Percentiles rank a stretch among this genome's conserved stretches.
phyloP scores from a whole-genome alignment of 2,329 filamentous ascomycete genomes.

The Ascochyta viciae-villosae region DNA sequence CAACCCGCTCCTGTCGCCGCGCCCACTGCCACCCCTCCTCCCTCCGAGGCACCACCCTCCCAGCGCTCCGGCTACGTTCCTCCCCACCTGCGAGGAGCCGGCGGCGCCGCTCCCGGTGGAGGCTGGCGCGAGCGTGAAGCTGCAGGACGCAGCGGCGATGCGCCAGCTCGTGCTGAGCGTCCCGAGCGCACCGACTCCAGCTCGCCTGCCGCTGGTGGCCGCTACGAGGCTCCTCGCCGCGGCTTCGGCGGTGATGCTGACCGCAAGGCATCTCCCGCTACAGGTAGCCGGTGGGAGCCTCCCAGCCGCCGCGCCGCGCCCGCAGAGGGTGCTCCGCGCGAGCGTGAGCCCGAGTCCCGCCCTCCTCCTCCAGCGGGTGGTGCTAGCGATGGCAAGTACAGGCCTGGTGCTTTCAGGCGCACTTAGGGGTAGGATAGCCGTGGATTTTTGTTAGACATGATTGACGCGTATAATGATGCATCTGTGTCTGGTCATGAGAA shows the following conservation, averaged over 20 bases:
- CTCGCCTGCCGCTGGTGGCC: conserved; percentile 40
- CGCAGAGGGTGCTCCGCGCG: conserved; percentile 28
- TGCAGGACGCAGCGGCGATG: conserved; percentile 38
- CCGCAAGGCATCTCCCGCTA: conserved; percentile 42
- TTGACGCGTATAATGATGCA: conserved; percentile 15
- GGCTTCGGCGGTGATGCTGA: conserved; percentile 42
- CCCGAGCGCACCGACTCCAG: conserved; percentile 6
- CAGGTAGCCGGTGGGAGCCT: conserved; percentile 40
- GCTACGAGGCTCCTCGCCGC: conserved; percentile 39
- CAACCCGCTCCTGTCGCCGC: conserved; percentile 37
- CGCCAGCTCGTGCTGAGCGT: conserved; percentile 37
- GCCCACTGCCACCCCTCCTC: conserved; percentile 43
- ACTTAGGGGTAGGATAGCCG: conserved; percentile 15
- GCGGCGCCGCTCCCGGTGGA: conserved; percentile 38
- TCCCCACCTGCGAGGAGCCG: conserved; percentile 51
- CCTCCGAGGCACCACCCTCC: conserved; percentile 42
- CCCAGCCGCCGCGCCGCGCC: conserved; percentile 35
- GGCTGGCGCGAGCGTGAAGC: conserved; percentile 49
- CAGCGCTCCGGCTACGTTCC: conserved; percentile 56
- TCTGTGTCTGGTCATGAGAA: conserved; percentile 12
- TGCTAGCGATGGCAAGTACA: conserved; percentile 49
- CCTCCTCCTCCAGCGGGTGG: conserved; percentile 35
- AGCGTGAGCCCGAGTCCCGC: conserved; percentile 35
- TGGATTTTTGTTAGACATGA: conserved; percentile 19
- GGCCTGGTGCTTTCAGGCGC: conserved; percentile 48